A percentile compares a stretch with the other conserved stretches of the same genome.
phyloP scores from a whole-genome alignment of 2,329 filamentous ascomycete species.

The Massarina eburnea region DNA sequence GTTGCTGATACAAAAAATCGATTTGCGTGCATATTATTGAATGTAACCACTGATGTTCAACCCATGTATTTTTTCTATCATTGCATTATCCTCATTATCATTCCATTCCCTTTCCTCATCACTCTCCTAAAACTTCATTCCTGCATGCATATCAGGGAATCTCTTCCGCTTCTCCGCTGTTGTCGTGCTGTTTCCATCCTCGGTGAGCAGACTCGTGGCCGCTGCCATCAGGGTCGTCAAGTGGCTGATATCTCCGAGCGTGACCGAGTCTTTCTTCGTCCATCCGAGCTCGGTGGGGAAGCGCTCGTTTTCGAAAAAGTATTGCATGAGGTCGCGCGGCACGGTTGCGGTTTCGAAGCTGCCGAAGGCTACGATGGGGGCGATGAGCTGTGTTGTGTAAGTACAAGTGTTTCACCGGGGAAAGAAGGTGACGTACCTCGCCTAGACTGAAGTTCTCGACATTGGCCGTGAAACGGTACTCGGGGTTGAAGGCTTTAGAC shows the following conservation, averaged over 20 bases:
- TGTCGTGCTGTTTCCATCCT: background rate
- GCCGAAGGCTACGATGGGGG: constrained; percentile 55
- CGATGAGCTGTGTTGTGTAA: constrained; percentile 33
- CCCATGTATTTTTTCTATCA: too few relatives aligned
- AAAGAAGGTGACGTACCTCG: constrained; percentile 32
- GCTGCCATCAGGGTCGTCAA: constrained; percentile 6
- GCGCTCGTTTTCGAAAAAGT: constrained; percentile 51
- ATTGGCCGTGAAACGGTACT: constrained; percentile 49
- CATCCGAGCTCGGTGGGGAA: constrained; percentile 48
- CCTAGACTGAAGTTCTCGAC: constrained; percentile 53
- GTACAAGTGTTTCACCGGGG: too few relatives aligned
- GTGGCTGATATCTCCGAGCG: constrained; percentile 10
- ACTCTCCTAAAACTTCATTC: background rate
- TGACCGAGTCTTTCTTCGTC: constrained; percentile 23
- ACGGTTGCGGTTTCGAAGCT: constrained; percentile 46
- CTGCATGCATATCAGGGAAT: constrained; percentile 4
- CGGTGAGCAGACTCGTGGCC: constrained; percentile 13
- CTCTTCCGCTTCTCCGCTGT: background rate
- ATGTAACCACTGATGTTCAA: too few relatives aligned
- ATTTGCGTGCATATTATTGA: background rate
- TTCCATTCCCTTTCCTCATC: background rate
- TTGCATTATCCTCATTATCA: too few relatives aligned
- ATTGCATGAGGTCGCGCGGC: constrained; percentile 43
- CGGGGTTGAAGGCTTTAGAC: constrained; percentile 52
- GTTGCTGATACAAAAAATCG: background rate